A percentile compares a stretch with the other conserved stretches of the same genome.
Evolutionary conservation across 192 early-diverging fungal genomes (phyloP).

Genomic region (Coemansia sp.): DNA sequence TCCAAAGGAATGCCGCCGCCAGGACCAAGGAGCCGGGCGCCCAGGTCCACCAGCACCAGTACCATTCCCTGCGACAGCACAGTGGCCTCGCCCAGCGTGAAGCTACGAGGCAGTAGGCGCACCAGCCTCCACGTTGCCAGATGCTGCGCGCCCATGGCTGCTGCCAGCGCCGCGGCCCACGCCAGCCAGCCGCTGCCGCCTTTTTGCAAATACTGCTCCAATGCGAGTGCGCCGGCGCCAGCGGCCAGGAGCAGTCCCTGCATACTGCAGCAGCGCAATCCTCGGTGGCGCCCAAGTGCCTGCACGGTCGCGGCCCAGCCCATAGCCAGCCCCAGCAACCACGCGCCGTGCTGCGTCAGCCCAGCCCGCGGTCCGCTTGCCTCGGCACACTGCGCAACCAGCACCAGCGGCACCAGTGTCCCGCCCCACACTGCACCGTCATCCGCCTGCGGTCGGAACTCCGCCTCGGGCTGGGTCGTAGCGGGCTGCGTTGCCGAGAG

Average conservation of each 20-base stretch:
- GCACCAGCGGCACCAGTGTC: constrained; percentile 24
- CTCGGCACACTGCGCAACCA: not conserved
- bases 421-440: constrained; percentile 27
- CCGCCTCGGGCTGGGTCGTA: constrained; percentile 13
- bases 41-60: constrained; percentile 9
- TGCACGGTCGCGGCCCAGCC: not conserved
- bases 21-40: not conserved
- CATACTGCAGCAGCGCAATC: not conserved
- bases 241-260: not conserved
- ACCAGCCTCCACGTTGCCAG: not conserved
- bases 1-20: too few relatives aligned
- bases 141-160: not conserved
- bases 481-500: not conserved
- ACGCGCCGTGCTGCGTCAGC: not conserved
- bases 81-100: constrained; percentile 40
- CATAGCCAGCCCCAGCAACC: constrained; percentile 1
- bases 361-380: not conserved
- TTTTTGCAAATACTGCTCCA: too few relatives aligned
- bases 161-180: not conserved
- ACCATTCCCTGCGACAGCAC: constrained; percentile 13
- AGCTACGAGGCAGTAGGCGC: constrained; percentile 15
- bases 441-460: constrained; percentile 23
- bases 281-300: not conserved
- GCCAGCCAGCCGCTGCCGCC: not conserved
- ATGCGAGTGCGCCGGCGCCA: too few relatives aligned